Conservation (phyloP, 805 yeast species). For the Kuraishia molischiana region DNA sequence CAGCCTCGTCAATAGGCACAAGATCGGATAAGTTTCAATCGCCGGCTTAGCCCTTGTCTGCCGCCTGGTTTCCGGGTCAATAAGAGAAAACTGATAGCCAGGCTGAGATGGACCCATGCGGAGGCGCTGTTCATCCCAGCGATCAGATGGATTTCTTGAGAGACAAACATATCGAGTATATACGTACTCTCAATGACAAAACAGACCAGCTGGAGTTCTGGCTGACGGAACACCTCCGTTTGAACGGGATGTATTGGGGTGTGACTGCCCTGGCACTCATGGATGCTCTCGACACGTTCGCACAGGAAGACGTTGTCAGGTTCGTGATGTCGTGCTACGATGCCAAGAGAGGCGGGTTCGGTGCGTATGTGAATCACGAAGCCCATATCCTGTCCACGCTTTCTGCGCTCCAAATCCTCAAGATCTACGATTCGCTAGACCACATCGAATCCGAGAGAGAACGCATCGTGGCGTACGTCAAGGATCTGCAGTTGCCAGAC, state of each 20-base stretch:
- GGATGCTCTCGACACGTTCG: slow-evolving; percentile 44
- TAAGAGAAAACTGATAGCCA: too few relatives aligned
- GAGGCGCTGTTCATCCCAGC: too few relatives aligned
- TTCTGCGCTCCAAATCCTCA: slow-evolving; percentile 75
- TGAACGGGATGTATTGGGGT: slow-evolving; percentile 97
- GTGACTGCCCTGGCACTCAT: slow-evolving; percentile 62
- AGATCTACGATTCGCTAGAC: slow-evolving; percentile 53
- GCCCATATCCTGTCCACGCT: slow-evolving; percentile 79
- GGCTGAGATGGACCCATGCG: too few relatives aligned
- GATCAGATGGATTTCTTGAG: slow-evolving; percentile 8
- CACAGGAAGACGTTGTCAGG: slow-evolving; percentile 50
- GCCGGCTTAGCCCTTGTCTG: too few relatives aligned
- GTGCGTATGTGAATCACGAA: slow-evolving; percentile 84
- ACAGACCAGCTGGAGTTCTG: slow-evolving; percentile 67
- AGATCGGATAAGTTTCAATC: too few relatives aligned
- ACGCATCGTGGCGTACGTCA: slow-evolving; percentile 27
- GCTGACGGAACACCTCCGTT: slow-evolving; percentile 80
- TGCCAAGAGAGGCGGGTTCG: slow-evolving; percentile 64
- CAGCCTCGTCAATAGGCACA: too few relatives aligned
- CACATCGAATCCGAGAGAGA: slow-evolving; percentile 18
- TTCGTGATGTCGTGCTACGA: slow-evolving; percentile 65
- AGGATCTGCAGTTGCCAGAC: slow-evolving; percentile 35
- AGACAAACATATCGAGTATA: slow-evolving; percentile 51
- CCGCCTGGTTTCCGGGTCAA: too few relatives aligned
- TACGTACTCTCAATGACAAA: slow-evolving; percentile 42